These are phyloP conservation scores for Clitopilus passeckerianus DNA, from an alignment of 768 basidiomycete genomes.

Conservation along the genomic window DNA sequence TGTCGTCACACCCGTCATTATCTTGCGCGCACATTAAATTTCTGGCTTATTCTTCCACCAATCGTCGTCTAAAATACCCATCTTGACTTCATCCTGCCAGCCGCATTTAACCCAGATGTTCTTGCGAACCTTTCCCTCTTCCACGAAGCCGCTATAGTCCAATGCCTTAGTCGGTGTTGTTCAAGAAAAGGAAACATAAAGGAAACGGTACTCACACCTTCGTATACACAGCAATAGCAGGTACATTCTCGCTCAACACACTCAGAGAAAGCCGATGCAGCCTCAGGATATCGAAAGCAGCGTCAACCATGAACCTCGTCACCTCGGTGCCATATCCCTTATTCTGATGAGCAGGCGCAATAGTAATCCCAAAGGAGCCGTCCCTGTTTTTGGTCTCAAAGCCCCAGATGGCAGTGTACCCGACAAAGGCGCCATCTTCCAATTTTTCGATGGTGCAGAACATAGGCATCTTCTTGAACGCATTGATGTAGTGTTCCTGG, in stretches of 20 bases:
- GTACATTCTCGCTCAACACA: constrained; percentile 30
- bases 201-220: constrained; percentile 35
- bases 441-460: constrained; percentile 13
- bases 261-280: constrained; percentile 35
- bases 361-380: constrained; percentile 7
- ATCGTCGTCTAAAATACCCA: constrained; percentile 20
- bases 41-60: constrained; percentile 6
- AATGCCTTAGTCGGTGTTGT: neutral
- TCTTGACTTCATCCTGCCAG: constrained; percentile 15
- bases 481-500: neutral
- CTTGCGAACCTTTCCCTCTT: constrained; percentile 17
- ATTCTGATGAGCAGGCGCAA: constrained; percentile 23
- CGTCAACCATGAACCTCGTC: constrained; percentile 32
- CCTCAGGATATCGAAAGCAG: constrained; percentile 32
- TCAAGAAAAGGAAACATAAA: too few relatives aligned
- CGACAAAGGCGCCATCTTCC: constrained; percentile 2
- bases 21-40: neutral
- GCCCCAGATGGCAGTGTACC: constrained; percentile 7
- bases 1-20: neutral
- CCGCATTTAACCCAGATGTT: constrained; percentile 12
- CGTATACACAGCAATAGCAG: constrained; percentile 33
- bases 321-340: constrained; percentile 37
- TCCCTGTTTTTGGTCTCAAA: constrained; percentile 10
- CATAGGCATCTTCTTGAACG: constrained; percentile 5
- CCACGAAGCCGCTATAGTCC: constrained; percentile 14